Evolutionary conservation across 352 stramenopile species (phyloP), one percentile per base, ranked within the genome.

Genomic region (Globisporangium yorkense): DNA sequence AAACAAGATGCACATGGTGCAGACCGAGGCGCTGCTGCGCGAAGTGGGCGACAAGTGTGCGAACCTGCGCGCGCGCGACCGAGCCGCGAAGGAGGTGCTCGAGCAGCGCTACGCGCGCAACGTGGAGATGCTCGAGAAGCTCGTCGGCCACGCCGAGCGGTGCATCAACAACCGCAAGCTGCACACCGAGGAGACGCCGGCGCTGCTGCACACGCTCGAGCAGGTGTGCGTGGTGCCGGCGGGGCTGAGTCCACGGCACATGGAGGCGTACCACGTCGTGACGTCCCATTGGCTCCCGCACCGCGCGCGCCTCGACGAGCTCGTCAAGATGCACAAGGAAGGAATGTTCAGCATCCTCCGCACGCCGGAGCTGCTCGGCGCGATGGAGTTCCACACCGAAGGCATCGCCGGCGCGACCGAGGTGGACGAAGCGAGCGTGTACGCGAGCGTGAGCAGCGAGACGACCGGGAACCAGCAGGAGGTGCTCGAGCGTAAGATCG

Each of bases 1-100:
- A 5, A 87, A 90, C 63, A 87, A 87, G 29, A 88, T 90, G 77
- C 72, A 90, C 65, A 90, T 90, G 80, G 57, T 84, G 10, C 62
- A 77, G n/a, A 87, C 77, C 0, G 68, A 87, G 41, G 66, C 69
- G 16, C 47, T 90, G 37, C 66, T 90, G 5, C 65, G 65, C 10
- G 80, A 90, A 20, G 61, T 90, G 39, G 74, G 80, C 44, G 68
- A 83, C 54, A 90, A 90, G 57, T 88, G 77, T 40, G 65, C 62
- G 16, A 80, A 75, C 48, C 53, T 90, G 40, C 68, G 76, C 5
- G 50, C 65, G 9, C 65, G 76, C 0, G 80, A 90, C 27, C 57
- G 66, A 6, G 55, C 73, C 0, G 80, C 76, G 2, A 73, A 77
- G 40, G 54, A 72, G 12, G 58, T 58, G 12, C 68, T 90, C 0